Percentiles rank a stretch among this genome's conserved stretches.
phyloP scores from a whole-genome alignment of 2,329 filamentous ascomycete species.

The Fusarium chaquense region DNA sequence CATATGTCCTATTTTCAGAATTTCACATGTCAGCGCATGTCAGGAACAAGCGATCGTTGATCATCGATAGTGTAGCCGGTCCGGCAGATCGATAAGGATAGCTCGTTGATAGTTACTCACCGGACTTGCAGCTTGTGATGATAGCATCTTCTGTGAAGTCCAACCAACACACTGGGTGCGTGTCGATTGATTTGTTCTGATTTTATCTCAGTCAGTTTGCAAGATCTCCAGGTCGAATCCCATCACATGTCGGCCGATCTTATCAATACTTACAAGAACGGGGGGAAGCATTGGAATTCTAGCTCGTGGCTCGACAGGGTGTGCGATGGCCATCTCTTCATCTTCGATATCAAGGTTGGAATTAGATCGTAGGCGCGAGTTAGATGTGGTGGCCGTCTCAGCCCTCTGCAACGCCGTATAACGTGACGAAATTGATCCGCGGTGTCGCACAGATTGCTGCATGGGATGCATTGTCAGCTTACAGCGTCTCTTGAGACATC shows the following conservation, averaged over 20 bases:
- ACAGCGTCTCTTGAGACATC: not conserved
- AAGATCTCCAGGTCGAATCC: slow-evolving; percentile 2
- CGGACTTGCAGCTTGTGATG: slow-evolving; percentile 90
- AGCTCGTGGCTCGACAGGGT: slow-evolving; percentile 86
- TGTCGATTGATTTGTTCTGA: slow-evolving; percentile 84
- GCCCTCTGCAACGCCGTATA: slow-evolving; percentile 63
- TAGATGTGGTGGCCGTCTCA: slow-evolving; percentile 72
- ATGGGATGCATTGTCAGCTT: slow-evolving; percentile 29
- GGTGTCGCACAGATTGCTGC: slow-evolving; percentile 54
- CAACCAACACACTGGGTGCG: slow-evolving; percentile 88
- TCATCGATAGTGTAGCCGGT: slow-evolving; percentile 17
- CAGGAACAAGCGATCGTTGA: slow-evolving; percentile 10
- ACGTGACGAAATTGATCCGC: slow-evolving; percentile 65
- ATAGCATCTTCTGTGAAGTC: slow-evolving; percentile 95
- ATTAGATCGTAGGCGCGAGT: slow-evolving; percentile 74
- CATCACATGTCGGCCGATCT: not conserved
- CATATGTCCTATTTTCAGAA: slow-evolving; percentile 71
- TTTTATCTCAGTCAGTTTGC: slow-evolving; percentile 32
- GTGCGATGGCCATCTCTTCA: slow-evolving; percentile 73
- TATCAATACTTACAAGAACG: slow-evolving; percentile 75
- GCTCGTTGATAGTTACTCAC: slow-evolving; percentile 65
- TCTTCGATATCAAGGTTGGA: slow-evolving; percentile 71
- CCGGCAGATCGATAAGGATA: slow-evolving; percentile 14
- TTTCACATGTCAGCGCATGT: slow-evolving; percentile 36
- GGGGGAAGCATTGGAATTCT: slow-evolving; percentile 89